phyloP scores from a whole-genome alignment of 2,329 filamentous ascomycete species.

The Anthostomella pinea region DNA sequence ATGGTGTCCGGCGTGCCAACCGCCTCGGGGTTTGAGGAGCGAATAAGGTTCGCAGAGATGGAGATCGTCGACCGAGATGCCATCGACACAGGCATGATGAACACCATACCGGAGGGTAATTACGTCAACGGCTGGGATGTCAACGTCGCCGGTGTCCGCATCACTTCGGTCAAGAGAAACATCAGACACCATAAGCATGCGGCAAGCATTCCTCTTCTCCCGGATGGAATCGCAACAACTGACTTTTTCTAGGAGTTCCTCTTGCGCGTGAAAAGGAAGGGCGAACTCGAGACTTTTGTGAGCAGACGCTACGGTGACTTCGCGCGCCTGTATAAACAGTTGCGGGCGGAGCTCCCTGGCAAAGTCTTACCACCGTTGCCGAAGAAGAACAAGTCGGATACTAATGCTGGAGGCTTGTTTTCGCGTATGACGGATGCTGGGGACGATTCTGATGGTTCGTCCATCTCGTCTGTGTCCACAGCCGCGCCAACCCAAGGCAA shows the following conservation, averaged over 20 bases:
- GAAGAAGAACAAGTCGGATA: constrained; percentile 84
- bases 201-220: constrained; percentile 46
- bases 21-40: constrained; percentile 94
- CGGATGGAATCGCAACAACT: constrained; percentile 6
- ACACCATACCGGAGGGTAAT: constrained; percentile 86
- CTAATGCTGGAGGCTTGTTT: constrained; percentile 59
- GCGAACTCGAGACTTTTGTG: constrained; percentile 73
- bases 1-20: constrained; percentile 98
- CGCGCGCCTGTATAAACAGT: constrained; percentile 68
- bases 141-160: constrained; percentile 86
- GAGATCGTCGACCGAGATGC: constrained; percentile 93
- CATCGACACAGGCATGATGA: constrained; percentile 83
- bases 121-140: constrained; percentile 96
- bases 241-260: constrained; percentile 69
- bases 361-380: constrained; percentile 85
- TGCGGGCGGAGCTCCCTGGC: constrained; percentile 84
- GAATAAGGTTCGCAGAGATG: constrained; percentile 93
- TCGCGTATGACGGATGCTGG: constrained; percentile 48
- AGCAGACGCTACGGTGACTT: constrained; percentile 90
- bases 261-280: constrained; percentile 76
- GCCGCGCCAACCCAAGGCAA: constrained; percentile 24
- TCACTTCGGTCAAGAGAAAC: constrained; percentile 77
- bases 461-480: constrained; percentile 77
- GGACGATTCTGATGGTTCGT: constrained; percentile 74
- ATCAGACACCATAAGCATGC: constrained; percentile 90